Evolutionary conservation across 441 rosid species (phyloP).

Genomic region (Adansonia madagascariensis): DNA sequence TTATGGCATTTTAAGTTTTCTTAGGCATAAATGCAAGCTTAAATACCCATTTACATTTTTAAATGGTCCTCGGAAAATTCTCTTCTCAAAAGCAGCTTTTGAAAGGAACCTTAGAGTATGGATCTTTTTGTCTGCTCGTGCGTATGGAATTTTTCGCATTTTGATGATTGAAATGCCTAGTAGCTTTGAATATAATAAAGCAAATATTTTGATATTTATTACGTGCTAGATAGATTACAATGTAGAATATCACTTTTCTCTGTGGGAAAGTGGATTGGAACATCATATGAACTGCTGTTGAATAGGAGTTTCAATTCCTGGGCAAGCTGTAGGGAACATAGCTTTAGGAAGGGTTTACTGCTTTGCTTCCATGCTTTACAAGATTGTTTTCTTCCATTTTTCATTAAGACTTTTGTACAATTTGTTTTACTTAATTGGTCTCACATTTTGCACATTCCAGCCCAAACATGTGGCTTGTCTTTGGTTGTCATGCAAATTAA

Average conservation of each 20-base stretch:
- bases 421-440: not conserved
- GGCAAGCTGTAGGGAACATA: slow-evolving; percentile 36
- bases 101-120: not conserved
- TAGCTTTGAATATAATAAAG: slow-evolving; percentile 7
- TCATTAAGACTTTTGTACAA: not conserved
- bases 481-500: slow-evolving; percentile 20
- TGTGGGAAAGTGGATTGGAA: slow-evolving; percentile 28
- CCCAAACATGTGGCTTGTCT: slow-evolving; percentile 20
- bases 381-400: slow-evolving; percentile 18
- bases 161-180: slow-evolving; percentile 10
- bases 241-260: slow-evolving; percentile 23
- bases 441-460: not conserved
- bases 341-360: slow-evolving; percentile 30
- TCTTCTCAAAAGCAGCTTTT: not conserved
- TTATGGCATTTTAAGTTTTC: too few relatives aligned
- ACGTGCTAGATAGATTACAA: slow-evolving; percentile 27
- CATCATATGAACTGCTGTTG: slow-evolving; percentile 23
- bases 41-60: too few relatives aligned
- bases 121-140: slow-evolving; percentile 17
- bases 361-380: slow-evolving; percentile 24
- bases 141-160: not conserved
- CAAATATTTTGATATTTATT: not conserved
- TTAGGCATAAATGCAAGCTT: too few relatives aligned
- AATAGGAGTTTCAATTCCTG: slow-evolving; percentile 11
- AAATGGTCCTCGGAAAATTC: slow-evolving; percentile 1